These are phyloP conservation scores for Colletotrichum zoysiae DNA, from an alignment of 2,329 filamentous ascomycete species.

Conservation along the genomic window DNA sequence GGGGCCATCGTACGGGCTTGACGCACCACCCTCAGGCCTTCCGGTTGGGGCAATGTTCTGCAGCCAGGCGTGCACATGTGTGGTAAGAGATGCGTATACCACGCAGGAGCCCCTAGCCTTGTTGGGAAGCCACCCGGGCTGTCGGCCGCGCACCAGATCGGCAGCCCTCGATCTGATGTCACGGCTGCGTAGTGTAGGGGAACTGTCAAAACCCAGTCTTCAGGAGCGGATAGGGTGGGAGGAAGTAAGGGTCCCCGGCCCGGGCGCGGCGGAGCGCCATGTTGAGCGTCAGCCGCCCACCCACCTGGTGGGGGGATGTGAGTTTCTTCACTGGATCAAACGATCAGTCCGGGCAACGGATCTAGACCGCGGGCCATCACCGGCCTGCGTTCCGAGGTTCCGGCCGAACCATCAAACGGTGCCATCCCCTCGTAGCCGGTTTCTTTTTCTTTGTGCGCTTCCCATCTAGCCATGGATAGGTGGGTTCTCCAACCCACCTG, in stretches of 20 bases:
- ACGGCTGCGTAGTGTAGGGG: neutral
- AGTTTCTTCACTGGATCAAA: neutral
- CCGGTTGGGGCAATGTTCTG: slow-evolving; percentile 7
- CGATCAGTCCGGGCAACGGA: neutral
- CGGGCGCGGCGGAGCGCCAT: neutral
- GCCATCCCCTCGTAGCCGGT: neutral
- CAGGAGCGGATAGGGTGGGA: neutral
- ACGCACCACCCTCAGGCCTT: neutral
- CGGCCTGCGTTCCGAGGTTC: neutral
- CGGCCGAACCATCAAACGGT: neutral
- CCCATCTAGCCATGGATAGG: neutral
- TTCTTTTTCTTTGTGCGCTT: neutral
- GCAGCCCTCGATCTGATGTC: neutral
- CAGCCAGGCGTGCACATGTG: neutral
- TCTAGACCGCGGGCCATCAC: neutral
- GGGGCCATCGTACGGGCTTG: neutral
- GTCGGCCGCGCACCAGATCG: neutral
- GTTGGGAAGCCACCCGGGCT: neutral
- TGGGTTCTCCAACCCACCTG: neutral
- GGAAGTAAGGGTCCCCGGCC: neutral
- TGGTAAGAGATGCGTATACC: neutral
- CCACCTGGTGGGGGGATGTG: neutral
- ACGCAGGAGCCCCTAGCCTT: neutral
- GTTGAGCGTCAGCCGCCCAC: neutral
- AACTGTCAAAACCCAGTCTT: neutral